These are phyloP conservation scores for Cyberlindnera galapagoensis DNA, from an alignment of 805 yeast genomes.

Conservation along the genomic window DNA sequence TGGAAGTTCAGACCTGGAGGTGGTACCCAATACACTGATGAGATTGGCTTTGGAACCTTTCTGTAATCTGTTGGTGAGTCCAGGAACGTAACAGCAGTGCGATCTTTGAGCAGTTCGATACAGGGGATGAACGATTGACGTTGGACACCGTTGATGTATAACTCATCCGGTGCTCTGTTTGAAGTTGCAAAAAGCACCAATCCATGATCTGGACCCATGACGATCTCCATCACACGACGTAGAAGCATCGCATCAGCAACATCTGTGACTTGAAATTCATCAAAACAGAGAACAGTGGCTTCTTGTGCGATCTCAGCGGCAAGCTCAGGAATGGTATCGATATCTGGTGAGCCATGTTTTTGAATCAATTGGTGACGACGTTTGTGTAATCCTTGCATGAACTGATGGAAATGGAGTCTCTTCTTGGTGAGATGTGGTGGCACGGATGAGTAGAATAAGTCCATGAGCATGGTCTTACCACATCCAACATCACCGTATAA, in stretches of 20 bases:
- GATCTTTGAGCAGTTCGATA: slow-evolving; percentile 66
- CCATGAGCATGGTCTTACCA: slow-evolving; percentile 98
- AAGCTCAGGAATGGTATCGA: slow-evolving; percentile 76
- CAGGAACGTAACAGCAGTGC: slow-evolving; percentile 70
- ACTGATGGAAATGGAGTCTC: slow-evolving; percentile 91
- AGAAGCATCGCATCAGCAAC: slow-evolving; percentile 98
- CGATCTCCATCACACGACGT: slow-evolving; percentile 60
- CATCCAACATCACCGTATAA: slow-evolving; percentile 97
- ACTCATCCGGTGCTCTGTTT: slow-evolving; percentile 89
- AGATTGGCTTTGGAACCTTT: slow-evolving; percentile 75
- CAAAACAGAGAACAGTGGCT: slow-evolving; percentile 83
- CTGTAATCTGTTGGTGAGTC: slow-evolving; percentile 94
- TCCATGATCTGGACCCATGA: slow-evolving; percentile 73
- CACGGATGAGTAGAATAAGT: slow-evolving; percentile 78
- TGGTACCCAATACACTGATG: slow-evolving; percentile 74
- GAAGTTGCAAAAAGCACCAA: slow-evolving; percentile 89
- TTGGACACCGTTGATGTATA: slow-evolving; percentile 92
- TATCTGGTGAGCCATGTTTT: slow-evolving; percentile 56
- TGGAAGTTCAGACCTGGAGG: slow-evolving; percentile 50
- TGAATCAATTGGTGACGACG: slow-evolving; percentile 69
- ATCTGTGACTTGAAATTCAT: slow-evolving; percentile 96
- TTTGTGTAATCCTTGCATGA: slow-evolving; percentile 91
- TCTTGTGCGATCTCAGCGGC: slow-evolving; percentile 78
- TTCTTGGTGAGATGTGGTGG: slow-evolving; percentile 72
- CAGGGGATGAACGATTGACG: slow-evolving; percentile 90